Conservation (phyloP, 2,329 filamentous ascomycete genomes). For the Microthyrium microscopicum region DNA sequence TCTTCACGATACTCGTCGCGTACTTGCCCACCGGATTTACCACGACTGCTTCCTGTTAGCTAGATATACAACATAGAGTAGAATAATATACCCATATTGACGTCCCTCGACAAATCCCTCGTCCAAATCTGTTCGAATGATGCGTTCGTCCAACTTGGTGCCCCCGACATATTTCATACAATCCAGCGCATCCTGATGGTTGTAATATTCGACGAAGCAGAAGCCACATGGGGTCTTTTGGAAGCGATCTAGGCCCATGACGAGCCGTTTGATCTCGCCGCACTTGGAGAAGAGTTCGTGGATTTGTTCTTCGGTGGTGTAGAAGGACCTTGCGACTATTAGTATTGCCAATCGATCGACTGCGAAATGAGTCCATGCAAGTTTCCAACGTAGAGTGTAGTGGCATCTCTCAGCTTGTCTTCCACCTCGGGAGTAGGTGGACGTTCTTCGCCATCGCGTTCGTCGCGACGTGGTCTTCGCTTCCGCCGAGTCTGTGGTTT, state of each 20-base stretch:
- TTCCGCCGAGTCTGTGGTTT: slow-evolving; percentile 54
- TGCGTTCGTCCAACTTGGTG: slow-evolving; percentile 91
- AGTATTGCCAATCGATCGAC: neutral
- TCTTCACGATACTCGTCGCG: slow-evolving; percentile 96
- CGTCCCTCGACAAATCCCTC: slow-evolving; percentile 91
- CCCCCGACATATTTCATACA: slow-evolving; percentile 98
- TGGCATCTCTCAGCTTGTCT: slow-evolving; percentile 66
- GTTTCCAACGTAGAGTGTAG: slow-evolving; percentile 95
- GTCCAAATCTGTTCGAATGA: slow-evolving; percentile 89
- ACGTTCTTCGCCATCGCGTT: slow-evolving; percentile 25
- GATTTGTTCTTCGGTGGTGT: slow-evolving; percentile 97
- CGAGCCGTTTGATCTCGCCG: slow-evolving; percentile 91
- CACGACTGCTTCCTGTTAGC: slow-evolving; percentile 33
- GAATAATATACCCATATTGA: slow-evolving; percentile 58
- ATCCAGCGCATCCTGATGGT: slow-evolving; percentile 87
- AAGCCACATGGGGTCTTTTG: slow-evolving; percentile 97
- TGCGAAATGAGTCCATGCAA: slow-evolving; percentile 43
- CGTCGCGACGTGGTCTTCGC: slow-evolving; percentile 40
- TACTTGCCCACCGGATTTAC: slow-evolving; percentile 92
- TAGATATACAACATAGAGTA: too few relatives aligned
- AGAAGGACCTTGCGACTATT: slow-evolving; percentile 55
- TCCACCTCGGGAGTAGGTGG: slow-evolving; percentile 39
- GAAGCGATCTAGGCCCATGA: slow-evolving; percentile 96
- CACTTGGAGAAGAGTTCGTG: slow-evolving; percentile 93
- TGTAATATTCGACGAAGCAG: slow-evolving; percentile 99